Conservation (phyloP, 768 basidiomycete genomes). For the Naganishia vaughanmartiniae region DNA sequence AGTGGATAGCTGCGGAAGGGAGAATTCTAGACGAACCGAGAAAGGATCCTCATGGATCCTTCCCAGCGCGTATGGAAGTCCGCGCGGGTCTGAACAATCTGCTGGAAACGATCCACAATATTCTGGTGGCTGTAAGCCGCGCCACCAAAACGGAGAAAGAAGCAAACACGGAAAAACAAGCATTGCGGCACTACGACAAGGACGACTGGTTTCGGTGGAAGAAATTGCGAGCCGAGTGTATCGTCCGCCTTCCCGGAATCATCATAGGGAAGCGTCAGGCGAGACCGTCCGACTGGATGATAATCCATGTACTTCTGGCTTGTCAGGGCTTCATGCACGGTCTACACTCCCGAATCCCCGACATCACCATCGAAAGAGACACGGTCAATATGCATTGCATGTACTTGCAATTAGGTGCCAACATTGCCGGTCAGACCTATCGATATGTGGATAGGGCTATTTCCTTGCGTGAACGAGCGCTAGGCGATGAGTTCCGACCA, state of each 20-base stretch:
- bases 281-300: neutral
- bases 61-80: neutral
- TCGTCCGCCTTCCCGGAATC: neutral
- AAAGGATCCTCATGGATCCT: neutral
- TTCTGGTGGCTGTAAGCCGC: neutral
- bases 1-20: neutral
- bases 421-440: neutral
- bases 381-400: neutral
- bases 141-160: neutral
- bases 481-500: neutral
- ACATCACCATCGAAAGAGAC: neutral
- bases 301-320: neutral
- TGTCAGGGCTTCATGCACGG: neutral
- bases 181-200: neutral
- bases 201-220: constrained; percentile 2
- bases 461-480: neutral
- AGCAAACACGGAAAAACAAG: too few species aligned
- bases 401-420: neutral
- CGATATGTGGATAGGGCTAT: neutral
- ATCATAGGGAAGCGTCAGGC: neutral
- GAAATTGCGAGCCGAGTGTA: neutral
- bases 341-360: neutral
- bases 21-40: neutral
- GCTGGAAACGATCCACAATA: neutral
- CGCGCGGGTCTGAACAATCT: neutral